Percentiles rank a stretch among this genome's conserved stretches.
phyloP scores from a whole-genome alignment of 768 basidiomycete species.

The Lactarius hengduanensis region DNA sequence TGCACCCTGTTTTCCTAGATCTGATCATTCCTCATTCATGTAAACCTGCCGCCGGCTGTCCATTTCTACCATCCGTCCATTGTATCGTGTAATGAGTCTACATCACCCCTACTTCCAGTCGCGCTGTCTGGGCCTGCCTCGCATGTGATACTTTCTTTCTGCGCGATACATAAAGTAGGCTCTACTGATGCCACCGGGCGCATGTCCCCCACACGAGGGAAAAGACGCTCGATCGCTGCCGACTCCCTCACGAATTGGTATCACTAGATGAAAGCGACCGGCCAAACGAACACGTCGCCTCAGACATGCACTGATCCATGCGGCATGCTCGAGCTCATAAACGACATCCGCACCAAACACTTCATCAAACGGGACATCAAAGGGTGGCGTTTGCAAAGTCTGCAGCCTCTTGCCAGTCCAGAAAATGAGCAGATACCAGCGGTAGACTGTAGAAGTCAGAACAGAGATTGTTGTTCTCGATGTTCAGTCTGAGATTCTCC shows the following conservation, averaged over 20 bases:
- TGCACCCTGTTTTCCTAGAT: not conserved
- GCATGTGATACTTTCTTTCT: constrained; percentile 55
- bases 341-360: constrained; percentile 55
- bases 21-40: constrained; percentile 8
- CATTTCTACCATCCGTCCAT: constrained; percentile 43
- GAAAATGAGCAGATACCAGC: too few species aligned
- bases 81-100: constrained; percentile 72
- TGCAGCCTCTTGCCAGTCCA: constrained; percentile 43
- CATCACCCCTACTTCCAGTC: constrained; percentile 43
- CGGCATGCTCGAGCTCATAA: constrained; percentile 50
- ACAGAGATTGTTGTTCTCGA: constrained; percentile 40
- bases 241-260: constrained; percentile 77
- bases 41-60: constrained; percentile 12
- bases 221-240: constrained; percentile 54
- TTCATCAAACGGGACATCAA: constrained; percentile 45
- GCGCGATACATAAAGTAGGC: constrained; percentile 46
- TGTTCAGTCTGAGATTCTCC: constrained; percentile 47
- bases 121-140: constrained; percentile 39
- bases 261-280: constrained; percentile 65
- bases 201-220: constrained; percentile 35
- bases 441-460: constrained; percentile 34
- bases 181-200: constrained; percentile 1
- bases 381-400: constrained; percentile 23
- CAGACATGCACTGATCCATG: constrained; percentile 48
- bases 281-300: constrained; percentile 37